phyloP scores from a whole-genome alignment of 257 asterid genomes.

The Asclepias syriaca region DNA sequence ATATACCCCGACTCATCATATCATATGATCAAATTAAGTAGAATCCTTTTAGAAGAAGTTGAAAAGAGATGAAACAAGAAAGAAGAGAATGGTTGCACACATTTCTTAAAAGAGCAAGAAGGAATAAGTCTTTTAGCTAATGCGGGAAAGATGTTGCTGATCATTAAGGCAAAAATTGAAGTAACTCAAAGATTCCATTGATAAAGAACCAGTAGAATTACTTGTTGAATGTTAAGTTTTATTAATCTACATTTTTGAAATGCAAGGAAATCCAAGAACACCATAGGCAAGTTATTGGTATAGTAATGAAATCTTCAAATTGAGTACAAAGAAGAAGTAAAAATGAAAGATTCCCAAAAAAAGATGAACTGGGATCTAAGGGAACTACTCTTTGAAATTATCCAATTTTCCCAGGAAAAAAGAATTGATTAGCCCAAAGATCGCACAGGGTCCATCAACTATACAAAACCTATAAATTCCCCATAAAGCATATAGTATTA shows the following conservation, averaged over 20 bases:
- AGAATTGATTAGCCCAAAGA: background rate
- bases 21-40: background rate
- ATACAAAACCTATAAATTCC: background rate
- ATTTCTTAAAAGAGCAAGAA: background rate
- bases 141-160: background rate
- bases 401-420: background rate
- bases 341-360: background rate
- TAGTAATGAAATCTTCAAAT: background rate
- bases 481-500: background rate
- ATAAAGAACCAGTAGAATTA: background rate
- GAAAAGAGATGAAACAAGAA: background rate
- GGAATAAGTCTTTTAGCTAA: slow-evolving; percentile 4
- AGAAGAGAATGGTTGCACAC: background rate
- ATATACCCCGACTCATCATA: background rate
- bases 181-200: background rate
- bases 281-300: background rate
- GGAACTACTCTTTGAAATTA: background rate
- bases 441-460: background rate
- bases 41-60: background rate
- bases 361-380: slow-evolving; percentile 1
- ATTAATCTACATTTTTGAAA: background rate
- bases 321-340: background rate
- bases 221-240: background rate
- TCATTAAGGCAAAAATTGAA: background rate
- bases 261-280: background rate